Evolutionary conservation across 257 asterid species (phyloP).

Genomic region (Mentha longifolia): DNA sequence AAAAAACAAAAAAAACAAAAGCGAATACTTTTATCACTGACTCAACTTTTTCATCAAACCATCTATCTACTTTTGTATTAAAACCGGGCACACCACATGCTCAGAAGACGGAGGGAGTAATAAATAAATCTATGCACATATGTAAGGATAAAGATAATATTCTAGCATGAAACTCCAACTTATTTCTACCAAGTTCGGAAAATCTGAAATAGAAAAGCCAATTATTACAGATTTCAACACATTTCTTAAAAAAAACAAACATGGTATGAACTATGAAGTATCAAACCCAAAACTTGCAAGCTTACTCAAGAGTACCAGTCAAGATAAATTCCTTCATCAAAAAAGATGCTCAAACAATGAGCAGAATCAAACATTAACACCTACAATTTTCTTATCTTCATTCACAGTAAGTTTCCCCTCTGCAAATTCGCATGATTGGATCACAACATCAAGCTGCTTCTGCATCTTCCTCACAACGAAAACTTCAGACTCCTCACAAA

Average conservation of each 20-base stretch:
- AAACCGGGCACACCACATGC: no score
- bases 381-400: conserved; percentile 50
- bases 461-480: conserved; percentile 80
- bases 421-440: conserved; percentile 68
- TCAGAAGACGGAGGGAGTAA: no score
- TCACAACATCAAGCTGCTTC: conserved; percentile 79
- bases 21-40: no score
- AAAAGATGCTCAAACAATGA: conserved; percentile 5
- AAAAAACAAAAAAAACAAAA: no score
- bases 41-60: no score
- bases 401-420: conserved; percentile 76
- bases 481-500: conserved; percentile 88
- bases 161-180: no score
- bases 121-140: no score
- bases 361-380: conserved; percentile 26
- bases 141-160: no score
- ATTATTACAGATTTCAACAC: not conserved
- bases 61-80: no score
- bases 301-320: no score
- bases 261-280: no score
- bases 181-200: no score
- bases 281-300: not conserved
- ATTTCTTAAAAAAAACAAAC: not conserved
- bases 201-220: not conserved
- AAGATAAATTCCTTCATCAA: not conserved